Evolutionary conservation across 2,329 filamentous ascomycete genomes (phyloP), one percentile per base, ranked within the genome.

Genomic region (Xylaria sp.): DNA sequence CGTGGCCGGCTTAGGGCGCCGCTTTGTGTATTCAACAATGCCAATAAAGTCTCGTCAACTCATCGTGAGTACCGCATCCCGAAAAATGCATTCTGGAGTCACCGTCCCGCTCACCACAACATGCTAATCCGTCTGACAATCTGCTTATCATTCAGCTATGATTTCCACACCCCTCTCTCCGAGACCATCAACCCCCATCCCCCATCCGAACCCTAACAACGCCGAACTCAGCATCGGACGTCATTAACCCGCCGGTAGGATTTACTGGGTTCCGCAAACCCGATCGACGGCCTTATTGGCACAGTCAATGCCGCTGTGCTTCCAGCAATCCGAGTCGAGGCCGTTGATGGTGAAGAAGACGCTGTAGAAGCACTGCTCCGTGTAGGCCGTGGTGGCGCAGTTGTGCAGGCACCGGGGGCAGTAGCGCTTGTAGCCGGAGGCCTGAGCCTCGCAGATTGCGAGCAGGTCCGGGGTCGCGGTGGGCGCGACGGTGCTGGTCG

Each of bases 301-400:
- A 57, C 68, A 70, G 60, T 68, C 55, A 9, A 13, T 25, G 4
- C 67, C 67, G 19, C 67, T 63, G 9, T 63, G 66, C 2, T 63
- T 60, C 63, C 61, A 56, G 53, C 68, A 70, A 51, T 65, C 43
- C 5, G 68, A 27, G 38, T 70, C 35, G 51, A 64, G 56, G 44
- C 29, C 47, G 48, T 70, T 70, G 63, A 70, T 35, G 27, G 49
- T 33, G 33, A 47, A 60, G 52, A 68, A 70, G 29, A 62, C 38
- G 57, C 63, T 68, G 48, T 59, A 62, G 44, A 58, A 60, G 61
- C 68, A 70, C 25, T 66, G 35, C 6, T 61, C 57, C 31, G 57
- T 58, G 17, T 47, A 54, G 4, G 62, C 27, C 11, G 47, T 53
- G 23, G 17, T 43, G 15, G 46, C 53, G 55, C 68, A 70, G 46